Percentiles rank a stretch among this genome's conserved stretches.
phyloP scores from a whole-genome alignment of 1,284 basidiomycete genomes.

The Pseudozyma flocculosa region DNA sequence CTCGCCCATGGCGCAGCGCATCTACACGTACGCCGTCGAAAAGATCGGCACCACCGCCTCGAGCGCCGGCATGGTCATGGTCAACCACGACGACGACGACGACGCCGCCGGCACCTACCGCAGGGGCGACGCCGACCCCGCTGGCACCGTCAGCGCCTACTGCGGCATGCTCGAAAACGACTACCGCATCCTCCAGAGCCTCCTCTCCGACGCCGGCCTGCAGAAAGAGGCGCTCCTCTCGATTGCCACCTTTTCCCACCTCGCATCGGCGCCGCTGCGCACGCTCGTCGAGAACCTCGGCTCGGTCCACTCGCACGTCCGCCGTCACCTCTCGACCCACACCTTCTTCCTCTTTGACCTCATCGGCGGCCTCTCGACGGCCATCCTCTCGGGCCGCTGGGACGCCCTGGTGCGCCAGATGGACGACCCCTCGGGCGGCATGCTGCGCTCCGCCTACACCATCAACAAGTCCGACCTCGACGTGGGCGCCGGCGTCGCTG shows the following conservation, averaged over 20 bases:
- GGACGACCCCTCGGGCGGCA: constrained; percentile 30
- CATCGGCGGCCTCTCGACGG: constrained; percentile 20
- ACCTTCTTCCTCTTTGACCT: constrained; percentile 47
- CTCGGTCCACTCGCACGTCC: constrained; percentile 35
- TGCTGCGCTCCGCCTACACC: constrained; percentile 9
- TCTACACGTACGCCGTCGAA: constrained; percentile 37
- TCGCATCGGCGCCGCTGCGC: constrained; percentile 18
- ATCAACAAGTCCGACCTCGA: constrained; percentile 30
- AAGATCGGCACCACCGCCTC: constrained; percentile 33
- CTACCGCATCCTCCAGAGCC: constrained; percentile 25
- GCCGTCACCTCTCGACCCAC: constrained; percentile 37
- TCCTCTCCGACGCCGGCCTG: constrained; percentile 28
- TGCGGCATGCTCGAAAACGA: constrained; percentile 46
- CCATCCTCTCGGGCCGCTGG: constrained; percentile 23
- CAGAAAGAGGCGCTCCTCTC: constrained; percentile 25
- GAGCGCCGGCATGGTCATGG: constrained; percentile 37
- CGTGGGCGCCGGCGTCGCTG: constrained; percentile 20
- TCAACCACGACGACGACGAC: constrained; percentile 30
- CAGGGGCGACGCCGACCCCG: constrained; percentile 27
- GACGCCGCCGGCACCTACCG: constrained; percentile 27
- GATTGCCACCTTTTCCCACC: constrained; percentile 27
- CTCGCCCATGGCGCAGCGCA: constrained; percentile 11
- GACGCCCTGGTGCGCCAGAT: constrained; percentile 27
- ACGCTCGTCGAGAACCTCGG: constrained; percentile 26
- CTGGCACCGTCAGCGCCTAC: constrained; percentile 38